Base-by-base conservation (phyloP, 2,329 filamentous ascomycete species). In the Didymellaceae sp. region DNA sequence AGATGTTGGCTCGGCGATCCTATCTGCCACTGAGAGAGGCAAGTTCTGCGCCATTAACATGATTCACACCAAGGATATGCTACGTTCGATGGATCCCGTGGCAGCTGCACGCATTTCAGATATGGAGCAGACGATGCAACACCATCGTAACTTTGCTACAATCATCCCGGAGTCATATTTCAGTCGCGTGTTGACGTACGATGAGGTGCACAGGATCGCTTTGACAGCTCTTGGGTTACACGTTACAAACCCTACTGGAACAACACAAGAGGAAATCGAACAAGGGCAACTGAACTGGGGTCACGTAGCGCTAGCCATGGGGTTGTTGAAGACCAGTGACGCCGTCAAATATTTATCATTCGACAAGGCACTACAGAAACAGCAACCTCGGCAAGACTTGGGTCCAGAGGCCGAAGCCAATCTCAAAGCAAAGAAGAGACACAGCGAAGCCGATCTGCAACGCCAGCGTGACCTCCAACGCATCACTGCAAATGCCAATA, bases 1-100 rank as follows among this genome's bases (percentile, higher is more conserved):
- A 22, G 45, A 53, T 4, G 24, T 35, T 22, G 37, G 39, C 5
- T 49, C 52, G 9, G 26, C 45, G n/a, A 45, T 63, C 20, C 14
- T 57, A 8, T 55, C 59, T 11, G 39, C 37, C 13, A 25, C 44
- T 11, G 63, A 71, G 18, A 58, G 51, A 42, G 51, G 34, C 9
- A 74, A 70, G 45, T 65, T 63, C 28, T 54, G 49, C 44, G 78
- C 78, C 26, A 84, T 88, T 56, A 89, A 90, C 59, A 75, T 86
- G 48, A 78, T 85, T 9, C 85, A 89, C 67, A 74, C 89, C 2
- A 80, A 83, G 59, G 80, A 82, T 48, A 87, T 88, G 83, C 75
- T 89, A 26, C 69, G 71, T 8, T 73, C 74, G 21, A 62, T 81
- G 32, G 72, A 76, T 46, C 75, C 77, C 4, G 57, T 58, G 14